These are phyloP conservation scores for Aspergillus sp. DNA, from an alignment of 2,329 filamentous ascomycete species.

Conservation along the genomic window DNA sequence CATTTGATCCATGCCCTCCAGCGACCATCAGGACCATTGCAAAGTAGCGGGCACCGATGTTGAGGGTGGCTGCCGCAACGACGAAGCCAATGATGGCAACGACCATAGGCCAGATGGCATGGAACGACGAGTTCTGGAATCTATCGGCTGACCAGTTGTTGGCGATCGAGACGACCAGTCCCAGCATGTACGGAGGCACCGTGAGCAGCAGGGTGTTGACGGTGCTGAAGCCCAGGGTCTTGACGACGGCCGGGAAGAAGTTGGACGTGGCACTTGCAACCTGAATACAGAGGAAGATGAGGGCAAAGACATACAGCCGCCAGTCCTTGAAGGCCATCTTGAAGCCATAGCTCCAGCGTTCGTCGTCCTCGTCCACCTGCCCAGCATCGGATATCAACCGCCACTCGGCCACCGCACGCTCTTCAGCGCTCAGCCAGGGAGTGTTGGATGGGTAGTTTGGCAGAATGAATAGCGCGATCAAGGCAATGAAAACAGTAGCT, in stretches of 20 bases:
- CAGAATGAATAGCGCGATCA: background rate
- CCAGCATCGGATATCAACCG: slow-evolving; percentile 1
- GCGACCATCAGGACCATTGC: slow-evolving; percentile 1
- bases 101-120: background rate
- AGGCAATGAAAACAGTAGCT: background rate
- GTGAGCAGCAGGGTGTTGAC: background rate
- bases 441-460: slow-evolving; percentile 1
- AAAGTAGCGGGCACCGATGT: background rate
- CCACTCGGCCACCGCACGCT: background rate
- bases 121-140: background rate
- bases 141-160: slow-evolving; percentile 2
- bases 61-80: background rate
- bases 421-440: background rate
- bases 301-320: background rate
- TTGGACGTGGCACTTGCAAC: slow-evolving; percentile 4
- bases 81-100: background rate
- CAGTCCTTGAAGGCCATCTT: slow-evolving; percentile 1
- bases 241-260: slow-evolving; percentile 1
- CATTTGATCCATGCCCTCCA: background rate
- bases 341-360: slow-evolving; percentile 1
- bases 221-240: background rate
- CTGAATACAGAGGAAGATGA: slow-evolving; percentile 1
- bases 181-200: background rate
- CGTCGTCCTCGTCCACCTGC: background rate
- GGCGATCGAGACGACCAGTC: background rate